Conservation (phyloP, 2,329 filamentous ascomycete species). For the Pyrenophora graminea region DNA sequence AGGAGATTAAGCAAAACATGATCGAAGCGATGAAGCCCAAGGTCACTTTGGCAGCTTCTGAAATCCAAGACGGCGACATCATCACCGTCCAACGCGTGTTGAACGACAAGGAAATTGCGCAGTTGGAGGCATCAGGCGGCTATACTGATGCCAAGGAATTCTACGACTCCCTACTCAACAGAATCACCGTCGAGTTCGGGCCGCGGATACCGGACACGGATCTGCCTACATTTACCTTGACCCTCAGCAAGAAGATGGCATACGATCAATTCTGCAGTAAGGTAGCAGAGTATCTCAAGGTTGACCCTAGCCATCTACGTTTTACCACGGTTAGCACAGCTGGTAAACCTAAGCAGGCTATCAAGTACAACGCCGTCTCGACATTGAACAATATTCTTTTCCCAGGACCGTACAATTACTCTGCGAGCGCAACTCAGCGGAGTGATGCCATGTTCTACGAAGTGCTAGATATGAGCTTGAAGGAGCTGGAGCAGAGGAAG, state of each 20-base stretch:
- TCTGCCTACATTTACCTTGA: slow-evolving; percentile 72
- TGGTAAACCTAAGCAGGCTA: slow-evolving; percentile 74
- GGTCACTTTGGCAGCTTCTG: slow-evolving; percentile 83
- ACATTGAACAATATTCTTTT: slow-evolving; percentile 80
- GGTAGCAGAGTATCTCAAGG: slow-evolving; percentile 75
- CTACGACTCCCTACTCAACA: slow-evolving; percentile 91
- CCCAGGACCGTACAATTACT: slow-evolving; percentile 70
- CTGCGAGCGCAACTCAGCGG: slow-evolving; percentile 68
- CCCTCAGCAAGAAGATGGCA: slow-evolving; percentile 82
- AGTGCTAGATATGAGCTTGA: slow-evolving; percentile 89
- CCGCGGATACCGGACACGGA: slow-evolving; percentile 64
- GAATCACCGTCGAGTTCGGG: slow-evolving; percentile 76
- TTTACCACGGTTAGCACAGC: slow-evolving; percentile 86
- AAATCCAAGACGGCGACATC: slow-evolving; percentile 96
- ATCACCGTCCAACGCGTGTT: slow-evolving; percentile 83
- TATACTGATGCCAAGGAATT: slow-evolving; percentile 76
- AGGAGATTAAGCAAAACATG: slow-evolving; percentile 98
- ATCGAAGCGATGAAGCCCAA: slow-evolving; percentile 94
- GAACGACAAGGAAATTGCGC: slow-evolving; percentile 51
- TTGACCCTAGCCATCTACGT: slow-evolving; percentile 83
- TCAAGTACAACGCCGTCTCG: slow-evolving; percentile 72
- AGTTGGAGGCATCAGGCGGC: slow-evolving; percentile 46
- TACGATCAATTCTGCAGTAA: slow-evolving; percentile 87
- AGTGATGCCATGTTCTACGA: slow-evolving; percentile 87
- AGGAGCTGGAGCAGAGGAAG: slow-evolving; percentile 93